Base-by-base conservation (phyloP, 495 filamentous ascomycete genomes). In the Acidiella bohemica region DNA sequence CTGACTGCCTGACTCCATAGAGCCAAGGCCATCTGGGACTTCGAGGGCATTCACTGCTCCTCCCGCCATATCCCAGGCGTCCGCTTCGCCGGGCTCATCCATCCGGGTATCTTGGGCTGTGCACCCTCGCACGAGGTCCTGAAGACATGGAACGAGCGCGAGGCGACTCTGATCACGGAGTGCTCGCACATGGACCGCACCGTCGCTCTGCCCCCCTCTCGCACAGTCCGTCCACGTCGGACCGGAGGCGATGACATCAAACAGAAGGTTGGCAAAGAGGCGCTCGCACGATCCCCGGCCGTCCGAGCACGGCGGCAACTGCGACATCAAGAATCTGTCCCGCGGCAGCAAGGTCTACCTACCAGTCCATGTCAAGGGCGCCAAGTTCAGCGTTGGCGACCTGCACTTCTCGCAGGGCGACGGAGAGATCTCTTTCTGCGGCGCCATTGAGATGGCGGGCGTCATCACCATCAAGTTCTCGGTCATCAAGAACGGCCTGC, bases 21-120 rank as follows among this genome's bases (percentile, higher is more conserved):
- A n/a, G 84, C 83, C 12, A 90, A 90, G 55, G 88, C 88, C 0
- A 94, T 96, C 54, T 96, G 88, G 87, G 88, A 94, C 54, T 94
- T 96, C 46, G 85, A 93, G 54, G 88, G 88, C 43, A 93, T 96
- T 53, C 86, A 80, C 62, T 90, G 83, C 67, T 81, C 81, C 18
- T 86, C 80, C 9, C 75, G 88, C 0, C 88, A 96, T 58, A 87
- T 95, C 50, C 87, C 87, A 0, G 73, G 78, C 47, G 83, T 93
- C 41, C 78, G 81, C 39, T 93, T 92, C 55, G 72, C 84, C 10
- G 85, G 85, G n/a, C 64, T 94, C 25, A 94, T 96, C 55, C 88
- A 96, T 54, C 87, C 88, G 0, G 88, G 88, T 2, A 94, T 96
- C 41, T 64, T 96, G 13, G 88, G 88, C 3, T 93, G 85, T 52